Conservation (phyloP, 441 rosid genomes). For the Melianthus villosus region DNA sequence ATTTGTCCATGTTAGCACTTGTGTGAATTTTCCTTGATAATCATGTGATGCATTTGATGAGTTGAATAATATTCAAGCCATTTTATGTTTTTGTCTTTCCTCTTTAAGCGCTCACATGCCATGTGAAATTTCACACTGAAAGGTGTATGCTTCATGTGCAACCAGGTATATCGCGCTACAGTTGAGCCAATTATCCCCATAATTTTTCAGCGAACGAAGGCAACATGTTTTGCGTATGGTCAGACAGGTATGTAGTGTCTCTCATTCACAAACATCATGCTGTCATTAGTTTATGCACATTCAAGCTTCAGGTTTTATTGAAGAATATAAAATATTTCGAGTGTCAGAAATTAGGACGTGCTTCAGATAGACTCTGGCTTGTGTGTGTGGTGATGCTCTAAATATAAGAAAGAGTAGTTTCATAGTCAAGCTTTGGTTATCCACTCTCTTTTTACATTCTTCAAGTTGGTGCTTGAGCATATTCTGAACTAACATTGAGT, state of each 20-base stretch:
- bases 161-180: constrained; percentile 76
- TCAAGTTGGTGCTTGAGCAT: no score
- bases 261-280: not conserved
- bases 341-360: not conserved
- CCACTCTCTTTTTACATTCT: no score
- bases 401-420: no score
- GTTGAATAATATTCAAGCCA: not conserved
- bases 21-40: no score
- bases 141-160: constrained; percentile 8
- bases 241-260: constrained; percentile 60
- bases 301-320: not conserved
- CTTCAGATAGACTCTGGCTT: not conserved
- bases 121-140: no score
- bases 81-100: not conserved
- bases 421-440: no score
- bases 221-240: constrained; percentile 99
- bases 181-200: constrained; percentile 90
- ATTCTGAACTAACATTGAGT: not conserved
- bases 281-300: not conserved
- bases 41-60: no score
- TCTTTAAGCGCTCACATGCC: constrained; percentile 3
- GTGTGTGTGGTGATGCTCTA: not conserved
- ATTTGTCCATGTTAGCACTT: no score
- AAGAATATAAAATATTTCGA: constrained; percentile 1
- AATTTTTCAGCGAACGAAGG: constrained; percentile 87